Percentiles rank a stretch among this genome's conserved stretches.
These are phyloP conservation scores for Clonostachys byssicola DNA, from an alignment of 2,329 filamentous ascomycete species.

Conservation along the genomic window DNA sequence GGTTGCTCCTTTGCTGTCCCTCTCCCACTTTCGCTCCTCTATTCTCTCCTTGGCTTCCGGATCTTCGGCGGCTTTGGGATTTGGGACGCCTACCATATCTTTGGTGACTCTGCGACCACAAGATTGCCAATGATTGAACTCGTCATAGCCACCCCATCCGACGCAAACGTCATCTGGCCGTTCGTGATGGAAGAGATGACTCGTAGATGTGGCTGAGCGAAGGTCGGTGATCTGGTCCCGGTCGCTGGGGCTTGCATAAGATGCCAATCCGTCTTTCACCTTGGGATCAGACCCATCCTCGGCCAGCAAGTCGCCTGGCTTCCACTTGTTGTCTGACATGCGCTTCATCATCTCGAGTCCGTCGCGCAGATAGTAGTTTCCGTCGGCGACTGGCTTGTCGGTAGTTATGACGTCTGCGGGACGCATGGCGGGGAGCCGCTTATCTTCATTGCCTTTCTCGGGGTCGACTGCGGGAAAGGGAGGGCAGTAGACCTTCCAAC, in stretches of 20 bases:
- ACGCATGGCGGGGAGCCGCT: not conserved
- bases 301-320: constrained; percentile 5
- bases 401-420: constrained; percentile 3
- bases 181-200: constrained; percentile 2
- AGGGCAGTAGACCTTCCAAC: constrained; percentile 6
- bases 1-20: not conserved
- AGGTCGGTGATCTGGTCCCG: constrained; percentile 2
- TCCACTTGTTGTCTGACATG: constrained; percentile 3
- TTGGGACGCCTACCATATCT: not conserved
- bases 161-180: constrained; percentile 3
- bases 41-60: not conserved
- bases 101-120: constrained; percentile 2
- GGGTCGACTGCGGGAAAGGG: constrained; percentile 1
- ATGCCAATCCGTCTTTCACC: constrained; percentile 1
- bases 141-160: constrained; percentile 6
- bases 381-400: constrained; percentile 4
- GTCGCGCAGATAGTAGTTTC: not conserved
- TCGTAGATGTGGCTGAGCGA: constrained; percentile 4
- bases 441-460: not conserved
- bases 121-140: constrained; percentile 3
- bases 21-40: constrained; percentile 2
- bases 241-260: constrained; percentile 1
- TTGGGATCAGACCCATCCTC: constrained; percentile 4
- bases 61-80: constrained; percentile 1
- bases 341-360: constrained; percentile 2